Evolutionary conservation across 2,329 filamentous ascomycete genomes (phyloP).

Genomic region (Monosporascus cannonballus): DNA sequence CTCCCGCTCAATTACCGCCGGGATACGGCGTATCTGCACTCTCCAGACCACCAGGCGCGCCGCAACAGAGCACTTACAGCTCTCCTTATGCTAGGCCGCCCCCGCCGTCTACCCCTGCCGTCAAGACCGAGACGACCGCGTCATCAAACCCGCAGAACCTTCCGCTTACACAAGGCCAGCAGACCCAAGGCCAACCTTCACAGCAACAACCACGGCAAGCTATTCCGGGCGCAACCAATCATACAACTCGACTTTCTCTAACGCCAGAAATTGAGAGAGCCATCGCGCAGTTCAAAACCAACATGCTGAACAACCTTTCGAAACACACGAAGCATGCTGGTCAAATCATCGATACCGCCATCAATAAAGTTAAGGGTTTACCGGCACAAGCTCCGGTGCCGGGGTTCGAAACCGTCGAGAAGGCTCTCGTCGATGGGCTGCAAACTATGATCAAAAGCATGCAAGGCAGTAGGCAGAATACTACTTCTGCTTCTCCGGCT

Average conservation of each 20-base stretch:
- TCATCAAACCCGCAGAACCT: constrained; percentile 12
- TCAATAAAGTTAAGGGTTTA: constrained; percentile 22
- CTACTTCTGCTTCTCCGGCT: constrained; percentile 20
- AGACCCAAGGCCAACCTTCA: constrained; percentile 5
- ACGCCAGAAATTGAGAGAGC: constrained; percentile 24
- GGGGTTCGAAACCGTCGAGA: constrained; percentile 22
- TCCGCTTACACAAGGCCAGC: constrained; percentile 11
- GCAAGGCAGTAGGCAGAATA: constrained; percentile 16
- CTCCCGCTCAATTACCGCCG: constrained; percentile 23
- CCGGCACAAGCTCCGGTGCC: constrained; percentile 18
- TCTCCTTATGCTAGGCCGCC: constrained; percentile 26
- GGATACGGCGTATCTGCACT: constrained; percentile 16
- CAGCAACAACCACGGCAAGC: constrained; percentile 5
- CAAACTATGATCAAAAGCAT: constrained; percentile 24
- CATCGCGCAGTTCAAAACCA: constrained; percentile 23
- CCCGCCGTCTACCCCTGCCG: constrained; percentile 14
- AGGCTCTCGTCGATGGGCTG: constrained; percentile 20
- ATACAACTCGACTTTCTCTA: constrained; percentile 7
- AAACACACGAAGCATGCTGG: constrained; percentile 22
- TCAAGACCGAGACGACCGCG: constrained; percentile 16
- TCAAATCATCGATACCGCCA: constrained; percentile 24
- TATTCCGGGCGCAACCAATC: constrained; percentile 4
- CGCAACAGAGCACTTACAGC: constrained; percentile 26
- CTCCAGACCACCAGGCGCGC: constrained; percentile 16
- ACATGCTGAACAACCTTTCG: constrained; percentile 22